phyloP scores from a whole-genome alignment of 257 asterid genomes.

The Lycium barbarum region DNA sequence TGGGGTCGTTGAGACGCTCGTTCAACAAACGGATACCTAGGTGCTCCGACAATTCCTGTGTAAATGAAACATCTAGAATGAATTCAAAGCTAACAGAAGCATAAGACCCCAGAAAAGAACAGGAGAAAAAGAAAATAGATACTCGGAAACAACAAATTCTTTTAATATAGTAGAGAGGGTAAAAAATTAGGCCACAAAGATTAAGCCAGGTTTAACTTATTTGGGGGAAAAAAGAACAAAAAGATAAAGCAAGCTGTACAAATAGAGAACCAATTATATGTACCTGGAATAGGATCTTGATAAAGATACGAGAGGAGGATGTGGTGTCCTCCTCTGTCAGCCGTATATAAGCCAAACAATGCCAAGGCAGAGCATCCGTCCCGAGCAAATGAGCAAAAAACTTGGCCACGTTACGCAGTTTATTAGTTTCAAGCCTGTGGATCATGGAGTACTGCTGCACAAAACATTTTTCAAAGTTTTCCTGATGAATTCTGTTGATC shows the following conservation, averaged over 20 bases:
- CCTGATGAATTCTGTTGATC: constrained; percentile 84
- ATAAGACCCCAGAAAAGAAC: background rate
- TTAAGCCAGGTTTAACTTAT: background rate
- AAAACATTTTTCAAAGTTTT: constrained; percentile 83
- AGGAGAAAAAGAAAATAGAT: too few relatives aligned
- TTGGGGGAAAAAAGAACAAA: background rate
- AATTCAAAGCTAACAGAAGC: constrained; percentile 11
- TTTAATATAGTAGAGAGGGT: background rate
- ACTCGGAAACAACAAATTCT: background rate
- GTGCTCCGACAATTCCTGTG: constrained; percentile 88
- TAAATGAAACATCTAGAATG: constrained; percentile 12
- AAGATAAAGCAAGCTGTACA: background rate
- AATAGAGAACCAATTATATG: background rate
- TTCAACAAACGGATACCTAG: constrained; percentile 81
- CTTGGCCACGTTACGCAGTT: constrained; percentile 87
- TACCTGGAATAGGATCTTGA: constrained; percentile 97
- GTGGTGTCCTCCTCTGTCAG: constrained; percentile 96
- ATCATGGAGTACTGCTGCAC: constrained; percentile 94
- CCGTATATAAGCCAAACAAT: constrained; percentile 77
- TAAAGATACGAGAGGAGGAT: constrained; percentile 94
- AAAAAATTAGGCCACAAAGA: background rate
- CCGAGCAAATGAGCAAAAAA: constrained; percentile 94
- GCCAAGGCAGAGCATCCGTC: constrained; percentile 90
- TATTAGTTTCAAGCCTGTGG: constrained; percentile 88
- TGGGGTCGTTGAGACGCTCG: constrained; percentile 80